These are phyloP conservation scores for Amniculicola lignicola DNA, from an alignment of 495 filamentous ascomycete genomes.

Conservation along the genomic window DNA sequence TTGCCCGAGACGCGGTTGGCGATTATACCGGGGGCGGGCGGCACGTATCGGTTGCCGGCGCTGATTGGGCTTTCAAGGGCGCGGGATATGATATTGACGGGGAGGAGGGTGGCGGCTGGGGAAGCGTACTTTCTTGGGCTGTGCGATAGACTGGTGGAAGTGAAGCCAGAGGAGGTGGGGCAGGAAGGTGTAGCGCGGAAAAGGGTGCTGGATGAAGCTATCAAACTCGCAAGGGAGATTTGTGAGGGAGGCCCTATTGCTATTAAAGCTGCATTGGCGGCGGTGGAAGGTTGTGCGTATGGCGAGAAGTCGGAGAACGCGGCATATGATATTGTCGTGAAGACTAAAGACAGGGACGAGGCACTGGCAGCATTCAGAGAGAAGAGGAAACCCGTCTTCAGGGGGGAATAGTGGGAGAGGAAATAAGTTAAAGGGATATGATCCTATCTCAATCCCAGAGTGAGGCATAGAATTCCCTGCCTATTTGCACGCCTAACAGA, in stretches of 20 bases:
- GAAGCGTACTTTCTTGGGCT: slow-evolving; percentile 85
- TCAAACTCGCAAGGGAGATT: slow-evolving; percentile 75
- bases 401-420: slow-evolving; percentile 48
- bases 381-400: slow-evolving; percentile 85
- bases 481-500: background rate
- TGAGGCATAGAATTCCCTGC: too few species aligned
- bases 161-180: slow-evolving; percentile 50
- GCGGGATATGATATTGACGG: slow-evolving; percentile 81
- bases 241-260: slow-evolving; percentile 84
- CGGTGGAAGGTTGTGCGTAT: slow-evolving; percentile 58
- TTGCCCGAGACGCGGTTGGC: slow-evolving; percentile 88
- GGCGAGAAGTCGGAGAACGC: slow-evolving; percentile 68
- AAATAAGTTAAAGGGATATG: background rate
- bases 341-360: slow-evolving; percentile 81
- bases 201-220: slow-evolving; percentile 66
- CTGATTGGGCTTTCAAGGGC: slow-evolving; percentile 74
- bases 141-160: slow-evolving; percentile 76
- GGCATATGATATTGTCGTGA: slow-evolving; percentile 75
- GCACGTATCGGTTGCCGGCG: slow-evolving; percentile 76
- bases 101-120: slow-evolving; percentile 67
- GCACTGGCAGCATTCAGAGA: slow-evolving; percentile 82
- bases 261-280: slow-evolving; percentile 66
- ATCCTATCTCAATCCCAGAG: too few species aligned
- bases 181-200: slow-evolving; percentile 54
- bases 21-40: slow-evolving; percentile 92